A percentile compares a stretch with the other conserved stretches of the same genome.
Conservation (phyloP, 257 asterid genomes). For the Lantana camara region DNA sequence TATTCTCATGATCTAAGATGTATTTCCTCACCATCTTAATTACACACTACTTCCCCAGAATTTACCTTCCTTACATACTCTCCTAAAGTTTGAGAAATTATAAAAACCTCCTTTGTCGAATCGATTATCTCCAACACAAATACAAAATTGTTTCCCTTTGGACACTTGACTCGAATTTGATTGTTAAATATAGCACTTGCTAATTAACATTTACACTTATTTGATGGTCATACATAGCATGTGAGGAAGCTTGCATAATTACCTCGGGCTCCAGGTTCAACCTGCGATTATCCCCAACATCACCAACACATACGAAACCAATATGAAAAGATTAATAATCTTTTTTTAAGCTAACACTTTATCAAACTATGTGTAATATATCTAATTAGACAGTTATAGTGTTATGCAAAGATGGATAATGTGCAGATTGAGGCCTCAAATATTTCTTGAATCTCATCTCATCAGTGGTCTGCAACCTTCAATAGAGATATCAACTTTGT, state of each 20-base stretch:
- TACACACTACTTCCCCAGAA: too few species aligned
- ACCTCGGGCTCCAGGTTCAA: too few species aligned
- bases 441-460: not conserved
- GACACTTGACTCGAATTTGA: not conserved
- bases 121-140: not conserved
- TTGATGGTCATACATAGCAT: not conserved
- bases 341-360: too few species aligned
- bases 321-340: too few species aligned
- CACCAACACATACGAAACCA: too few species aligned
- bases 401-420: not conserved
- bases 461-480: not conserved
- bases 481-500: not conserved
- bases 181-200: not conserved
- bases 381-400: too few species aligned
- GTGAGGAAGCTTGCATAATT: too few species aligned
- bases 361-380: too few species aligned
- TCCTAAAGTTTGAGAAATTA: not conserved
- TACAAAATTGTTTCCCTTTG: not conserved
- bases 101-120: not conserved
- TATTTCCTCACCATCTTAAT: too few species aligned
- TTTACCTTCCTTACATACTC: too few species aligned
- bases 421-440: not conserved
- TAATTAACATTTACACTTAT: not conserved
- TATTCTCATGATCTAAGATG: too few species aligned
- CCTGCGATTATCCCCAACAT: too few species aligned